phyloP scores from a whole-genome alignment of 441 rosid genomes.

The Raphanus hybrid region DNA sequence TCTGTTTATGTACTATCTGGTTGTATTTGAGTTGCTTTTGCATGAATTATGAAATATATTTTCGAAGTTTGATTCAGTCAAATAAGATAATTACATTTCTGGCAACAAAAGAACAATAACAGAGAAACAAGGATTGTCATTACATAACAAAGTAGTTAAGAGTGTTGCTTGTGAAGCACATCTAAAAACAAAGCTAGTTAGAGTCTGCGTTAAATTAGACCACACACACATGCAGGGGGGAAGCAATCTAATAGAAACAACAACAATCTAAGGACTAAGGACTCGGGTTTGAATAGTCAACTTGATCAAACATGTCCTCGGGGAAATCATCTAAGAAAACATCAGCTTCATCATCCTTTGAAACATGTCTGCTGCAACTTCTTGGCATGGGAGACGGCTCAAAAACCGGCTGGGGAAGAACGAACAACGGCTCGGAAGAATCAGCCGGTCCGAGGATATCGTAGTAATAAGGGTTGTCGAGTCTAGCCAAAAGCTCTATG shows the following conservation, averaged over 20 bases:
- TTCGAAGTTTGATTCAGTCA: slow-evolving; percentile 24
- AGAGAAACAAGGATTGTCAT: slow-evolving; percentile 18
- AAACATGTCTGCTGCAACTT: slow-evolving; percentile 39
- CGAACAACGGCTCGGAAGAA: slow-evolving; percentile 49
- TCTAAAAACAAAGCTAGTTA: slow-evolving; percentile 2
- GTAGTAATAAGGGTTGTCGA: slow-evolving; percentile 62
- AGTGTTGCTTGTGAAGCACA: slow-evolving; percentile 23
- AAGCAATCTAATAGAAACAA: not conserved
- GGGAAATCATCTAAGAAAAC: slow-evolving; percentile 82
- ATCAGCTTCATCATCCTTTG: slow-evolving; percentile 48
- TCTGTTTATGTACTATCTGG: slow-evolving; percentile 32
- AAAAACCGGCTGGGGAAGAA: slow-evolving; percentile 46
- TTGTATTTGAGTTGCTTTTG: slow-evolving; percentile 30
- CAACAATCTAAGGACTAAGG: slow-evolving; percentile 52
- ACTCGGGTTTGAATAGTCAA: slow-evolving; percentile 58
- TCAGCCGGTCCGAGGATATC: slow-evolving; percentile 57
- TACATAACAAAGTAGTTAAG: slow-evolving; percentile 30
- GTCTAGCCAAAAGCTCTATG: slow-evolving; percentile 60
- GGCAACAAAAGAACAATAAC: not conserved
- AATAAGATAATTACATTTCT: not conserved
- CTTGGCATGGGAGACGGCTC: slow-evolving; percentile 36
- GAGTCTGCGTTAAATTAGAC: not conserved
- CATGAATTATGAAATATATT: slow-evolving; percentile 20
- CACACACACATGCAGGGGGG: slow-evolving; percentile 20
- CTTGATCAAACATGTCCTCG: slow-evolving; percentile 69